Conservation (phyloP, 805 yeast genomes). For the Nakazawaea ernobii region DNA sequence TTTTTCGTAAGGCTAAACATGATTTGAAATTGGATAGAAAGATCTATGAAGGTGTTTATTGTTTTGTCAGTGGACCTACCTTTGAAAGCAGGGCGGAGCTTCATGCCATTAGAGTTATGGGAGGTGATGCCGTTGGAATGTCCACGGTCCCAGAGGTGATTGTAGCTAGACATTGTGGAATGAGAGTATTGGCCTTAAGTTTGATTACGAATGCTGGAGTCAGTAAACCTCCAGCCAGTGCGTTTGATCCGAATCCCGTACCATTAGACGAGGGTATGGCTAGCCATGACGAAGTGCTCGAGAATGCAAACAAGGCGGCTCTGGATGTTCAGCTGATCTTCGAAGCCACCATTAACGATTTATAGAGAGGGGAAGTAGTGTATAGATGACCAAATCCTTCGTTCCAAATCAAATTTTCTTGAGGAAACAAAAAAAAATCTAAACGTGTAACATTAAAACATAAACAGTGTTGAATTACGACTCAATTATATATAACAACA, state of each 20-base stretch:
- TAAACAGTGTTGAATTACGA: background rate
- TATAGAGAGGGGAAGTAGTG: constrained; percentile 11
- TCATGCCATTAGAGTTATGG: constrained; percentile 60
- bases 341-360: constrained; percentile 49
- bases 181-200: constrained; percentile 78
- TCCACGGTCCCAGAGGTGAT: constrained; percentile 95
- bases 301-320: constrained; percentile 75
- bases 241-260: constrained; percentile 39
- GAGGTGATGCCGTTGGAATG: constrained; percentile 97
- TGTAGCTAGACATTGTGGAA: constrained; percentile 83
- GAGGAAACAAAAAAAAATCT: background rate
- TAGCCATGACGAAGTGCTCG: constrained; percentile 86
- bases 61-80: constrained; percentile 88
- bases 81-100: constrained; percentile 91
- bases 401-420: background rate
- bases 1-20: constrained; percentile 48
- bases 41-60: constrained; percentile 83
- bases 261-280: constrained; percentile 73
- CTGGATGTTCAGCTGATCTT: constrained; percentile 70
- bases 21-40: constrained; percentile 38
- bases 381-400: background rate
- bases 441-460: background rate
- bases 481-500: background rate
- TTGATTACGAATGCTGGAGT: constrained; percentile 84
- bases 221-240: constrained; percentile 61